These are phyloP conservation scores for Cyberlindnera xishuangbannaensis DNA, from an alignment of 805 yeast species.

Conservation along the genomic window DNA sequence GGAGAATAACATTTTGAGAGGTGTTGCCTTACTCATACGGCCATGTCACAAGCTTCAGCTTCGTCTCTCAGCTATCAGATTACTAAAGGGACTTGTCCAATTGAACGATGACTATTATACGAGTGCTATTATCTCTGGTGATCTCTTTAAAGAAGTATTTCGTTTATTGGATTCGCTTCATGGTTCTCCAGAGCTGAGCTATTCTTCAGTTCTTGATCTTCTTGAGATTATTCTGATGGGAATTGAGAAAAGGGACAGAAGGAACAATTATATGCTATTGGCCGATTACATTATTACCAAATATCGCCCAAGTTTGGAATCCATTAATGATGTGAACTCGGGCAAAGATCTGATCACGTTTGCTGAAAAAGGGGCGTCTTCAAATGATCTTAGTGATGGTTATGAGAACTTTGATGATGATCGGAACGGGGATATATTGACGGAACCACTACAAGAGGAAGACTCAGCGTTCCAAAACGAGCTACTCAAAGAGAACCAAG, in stretches of 20 bases:
- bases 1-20: conserved; percentile 50
- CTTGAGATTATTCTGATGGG: conserved; percentile 39
- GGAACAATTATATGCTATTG: conserved; percentile 21
- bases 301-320: conserved; percentile 25
- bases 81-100: conserved; percentile 55
- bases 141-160: conserved; percentile 46
- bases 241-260: conserved; percentile 16
- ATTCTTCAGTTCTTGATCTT: conserved; percentile 71
- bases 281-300: conserved; percentile 20
- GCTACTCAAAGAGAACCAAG: conserved; percentile 6
- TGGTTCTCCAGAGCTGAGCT: conserved; percentile 54
- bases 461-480: conserved; percentile 11
- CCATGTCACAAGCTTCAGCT: conserved; percentile 38
- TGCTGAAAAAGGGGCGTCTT: conserved; percentile 8
- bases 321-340: conserved; percentile 16
- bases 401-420: conserved; percentile 12
- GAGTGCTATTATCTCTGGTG: conserved; percentile 48
- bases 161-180: conserved; percentile 42
- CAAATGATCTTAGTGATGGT: conserved; percentile 14
- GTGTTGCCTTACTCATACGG: conserved; percentile 45
- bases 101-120: conserved; percentile 60
- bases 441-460: conserved; percentile 20
- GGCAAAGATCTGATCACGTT: conserved; percentile 20
- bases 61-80: conserved; percentile 62
- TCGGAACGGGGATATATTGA: conserved; percentile 14